Conservation (phyloP, 495 filamentous ascomycete genomes). For the Hypoxylon fragiforme region DNA sequence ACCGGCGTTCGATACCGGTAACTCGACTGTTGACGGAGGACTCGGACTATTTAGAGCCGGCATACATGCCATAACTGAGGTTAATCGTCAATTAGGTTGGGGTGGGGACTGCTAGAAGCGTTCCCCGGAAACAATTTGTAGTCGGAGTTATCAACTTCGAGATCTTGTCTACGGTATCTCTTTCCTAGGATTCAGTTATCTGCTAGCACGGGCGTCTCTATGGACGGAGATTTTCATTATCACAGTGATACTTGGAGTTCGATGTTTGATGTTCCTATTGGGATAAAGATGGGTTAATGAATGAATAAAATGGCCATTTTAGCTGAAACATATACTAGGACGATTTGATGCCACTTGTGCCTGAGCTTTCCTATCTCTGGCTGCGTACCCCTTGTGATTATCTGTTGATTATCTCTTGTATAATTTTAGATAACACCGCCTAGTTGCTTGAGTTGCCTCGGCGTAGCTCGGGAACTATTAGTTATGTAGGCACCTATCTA, state of each 20-base stretch:
- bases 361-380: too few relatives aligned
- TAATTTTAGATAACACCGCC: too few relatives aligned
- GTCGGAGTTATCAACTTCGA: neutral
- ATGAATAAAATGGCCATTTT: constrained; percentile 1
- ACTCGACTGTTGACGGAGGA: constrained; percentile 34
- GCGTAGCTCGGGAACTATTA: too few relatives aligned
- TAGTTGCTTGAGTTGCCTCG: too few relatives aligned
- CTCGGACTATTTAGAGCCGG: constrained; percentile 41
- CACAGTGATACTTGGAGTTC: constrained; percentile 2
- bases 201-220: constrained; percentile 5
- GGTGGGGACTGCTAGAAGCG: constrained; percentile 38
- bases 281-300: neutral
- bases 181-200: constrained; percentile 1
- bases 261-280: constrained; percentile 7
- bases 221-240: constrained; percentile 6
- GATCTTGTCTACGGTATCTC: constrained; percentile 5
- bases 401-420: too few relatives aligned
- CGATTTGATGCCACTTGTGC: neutral
- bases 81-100: constrained; percentile 53
- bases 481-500: too few relatives aligned
- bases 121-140: neutral
- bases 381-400: too few relatives aligned
- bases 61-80: constrained; percentile 47
- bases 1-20: constrained; percentile 26
- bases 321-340: neutral